These are phyloP conservation scores for Raffaelea albimanens DNA, from an alignment of 2,329 filamentous ascomycete genomes.

Conservation along the genomic window DNA sequence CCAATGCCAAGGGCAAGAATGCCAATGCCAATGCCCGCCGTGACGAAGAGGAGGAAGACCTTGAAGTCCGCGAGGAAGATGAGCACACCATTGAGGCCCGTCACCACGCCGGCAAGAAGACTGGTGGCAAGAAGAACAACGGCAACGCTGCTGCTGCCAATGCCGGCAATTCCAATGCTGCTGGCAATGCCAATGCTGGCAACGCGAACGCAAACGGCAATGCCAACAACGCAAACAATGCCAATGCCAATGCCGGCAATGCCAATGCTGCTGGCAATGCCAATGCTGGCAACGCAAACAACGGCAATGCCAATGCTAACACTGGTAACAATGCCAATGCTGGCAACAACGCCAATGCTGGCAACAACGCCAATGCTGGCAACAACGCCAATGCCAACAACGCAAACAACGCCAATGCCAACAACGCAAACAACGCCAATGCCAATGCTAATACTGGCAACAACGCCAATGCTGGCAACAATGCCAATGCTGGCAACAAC, in stretches of 20 bases:
- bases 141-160: not conserved
- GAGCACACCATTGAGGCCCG: slow-evolving; percentile 9
- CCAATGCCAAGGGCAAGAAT: not conserved
- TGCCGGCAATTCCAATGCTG: not conserved
- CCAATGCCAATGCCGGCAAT: not conserved
- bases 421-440: not conserved
- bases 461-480: not conserved
- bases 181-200: not conserved
- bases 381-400: not conserved
- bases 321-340: not conserved
- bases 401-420: not conserved
- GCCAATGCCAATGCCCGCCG: not conserved
- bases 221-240: not conserved
- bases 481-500: not conserved
- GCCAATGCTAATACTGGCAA: not conserved
- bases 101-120: slow-evolving; percentile 13
- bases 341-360: no score
- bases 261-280: not conserved
- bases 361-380: no score
- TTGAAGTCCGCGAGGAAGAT: slow-evolving; percentile 12
- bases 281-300: not conserved
- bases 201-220: not conserved
- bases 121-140: not conserved
- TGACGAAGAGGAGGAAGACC: slow-evolving; percentile 4
- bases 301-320: not conserved